These are phyloP conservation scores for Colletotrichum sp. DNA, from an alignment of 2,329 filamentous ascomycete species.

Conservation along the genomic window DNA sequence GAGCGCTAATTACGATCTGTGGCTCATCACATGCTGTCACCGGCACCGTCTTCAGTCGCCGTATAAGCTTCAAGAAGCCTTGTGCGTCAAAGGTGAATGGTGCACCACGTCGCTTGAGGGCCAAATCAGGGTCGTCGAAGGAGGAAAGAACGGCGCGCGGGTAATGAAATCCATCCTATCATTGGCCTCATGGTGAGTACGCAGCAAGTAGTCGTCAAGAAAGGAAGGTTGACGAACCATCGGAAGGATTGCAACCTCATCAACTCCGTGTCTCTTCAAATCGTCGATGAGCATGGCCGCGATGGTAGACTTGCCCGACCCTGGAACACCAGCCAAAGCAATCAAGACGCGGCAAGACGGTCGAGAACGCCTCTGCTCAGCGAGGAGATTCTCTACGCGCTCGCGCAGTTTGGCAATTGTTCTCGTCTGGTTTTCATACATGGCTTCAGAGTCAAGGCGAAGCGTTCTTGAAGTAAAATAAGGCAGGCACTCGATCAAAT, in stretches of 20 bases:
- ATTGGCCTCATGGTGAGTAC: background rate
- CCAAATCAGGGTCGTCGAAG: conserved; percentile 25
- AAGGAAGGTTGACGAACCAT: conserved; percentile 24
- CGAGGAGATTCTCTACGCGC: conserved; percentile 9
- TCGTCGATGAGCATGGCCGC: conserved; percentile 22
- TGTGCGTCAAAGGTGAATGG: conserved; percentile 33
- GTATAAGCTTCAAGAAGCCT: conserved; percentile 24
- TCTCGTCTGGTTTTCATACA: background rate
- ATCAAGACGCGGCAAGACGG: conserved; percentile 27
- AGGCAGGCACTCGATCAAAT: background rate
- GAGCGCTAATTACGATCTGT: conserved; percentile 27
- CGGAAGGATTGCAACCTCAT: conserved; percentile 26
- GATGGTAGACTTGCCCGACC: conserved; percentile 32
- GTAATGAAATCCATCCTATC: conserved; percentile 34
- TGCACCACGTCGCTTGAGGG: conserved; percentile 29
- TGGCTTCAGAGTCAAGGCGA: background rate
- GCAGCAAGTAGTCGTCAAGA: background rate
- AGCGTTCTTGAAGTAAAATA: background rate
- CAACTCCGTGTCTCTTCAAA: conserved; percentile 13
- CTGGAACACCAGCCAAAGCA: conserved; percentile 33
- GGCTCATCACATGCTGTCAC: conserved; percentile 24
- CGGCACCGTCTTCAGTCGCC: conserved; percentile 22
- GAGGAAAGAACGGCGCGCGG: conserved; percentile 24
- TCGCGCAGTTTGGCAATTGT: background rate
- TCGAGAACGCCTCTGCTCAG: background rate